phyloP scores from a whole-genome alignment of 2,329 filamentous ascomycete species.

The Stemphylium beticola region DNA sequence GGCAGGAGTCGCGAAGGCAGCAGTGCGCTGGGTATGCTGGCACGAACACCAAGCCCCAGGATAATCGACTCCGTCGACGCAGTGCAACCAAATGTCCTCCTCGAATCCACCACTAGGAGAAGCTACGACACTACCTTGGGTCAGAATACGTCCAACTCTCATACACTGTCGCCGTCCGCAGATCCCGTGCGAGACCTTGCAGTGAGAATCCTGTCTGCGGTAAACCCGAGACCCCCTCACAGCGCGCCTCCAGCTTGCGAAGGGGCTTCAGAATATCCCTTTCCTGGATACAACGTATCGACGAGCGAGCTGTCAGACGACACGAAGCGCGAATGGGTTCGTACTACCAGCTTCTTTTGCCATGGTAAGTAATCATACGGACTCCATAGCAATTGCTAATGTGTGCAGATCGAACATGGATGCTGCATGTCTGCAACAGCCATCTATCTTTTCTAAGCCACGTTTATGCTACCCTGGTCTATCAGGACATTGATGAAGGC shows the following conservation, averaged over 20 bases:
- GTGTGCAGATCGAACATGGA: conserved; percentile 31
- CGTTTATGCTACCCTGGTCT: conserved; percentile 41
- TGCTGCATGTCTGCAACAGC: conserved; percentile 36
- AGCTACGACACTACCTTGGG: conserved; percentile 24
- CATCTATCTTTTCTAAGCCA: conserved; percentile 44
- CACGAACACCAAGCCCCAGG: conserved; percentile 33
- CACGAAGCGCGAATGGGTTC: conserved; percentile 34
- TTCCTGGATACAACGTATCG: conserved; percentile 15
- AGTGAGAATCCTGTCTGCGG: conserved; percentile 33
- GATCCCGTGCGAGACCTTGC: conserved; percentile 31
- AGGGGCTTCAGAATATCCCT: conserved; percentile 32
- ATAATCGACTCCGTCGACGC: conserved; percentile 21
- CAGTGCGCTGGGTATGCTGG: conserved; percentile 10
- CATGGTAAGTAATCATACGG: conserved; percentile 20
- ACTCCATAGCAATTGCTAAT: conserved; percentile 5
- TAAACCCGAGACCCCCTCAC: conserved; percentile 25
- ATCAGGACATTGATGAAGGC: conserved; percentile 39
- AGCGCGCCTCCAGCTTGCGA: conserved; percentile 33
- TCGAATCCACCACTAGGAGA: conserved; percentile 12
- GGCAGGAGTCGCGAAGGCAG: conserved; percentile 25
- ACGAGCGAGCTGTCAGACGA: conserved; percentile 24
- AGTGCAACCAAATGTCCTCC: conserved; percentile 15
- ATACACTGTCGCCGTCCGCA: conserved; percentile 26
- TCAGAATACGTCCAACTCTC: conserved; percentile 22
- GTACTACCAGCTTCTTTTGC: conserved; percentile 25